These are phyloP conservation scores for Penicillium psychrosexuale DNA, from an alignment of 2,329 filamentous ascomycete genomes.

Conservation along the genomic window DNA sequence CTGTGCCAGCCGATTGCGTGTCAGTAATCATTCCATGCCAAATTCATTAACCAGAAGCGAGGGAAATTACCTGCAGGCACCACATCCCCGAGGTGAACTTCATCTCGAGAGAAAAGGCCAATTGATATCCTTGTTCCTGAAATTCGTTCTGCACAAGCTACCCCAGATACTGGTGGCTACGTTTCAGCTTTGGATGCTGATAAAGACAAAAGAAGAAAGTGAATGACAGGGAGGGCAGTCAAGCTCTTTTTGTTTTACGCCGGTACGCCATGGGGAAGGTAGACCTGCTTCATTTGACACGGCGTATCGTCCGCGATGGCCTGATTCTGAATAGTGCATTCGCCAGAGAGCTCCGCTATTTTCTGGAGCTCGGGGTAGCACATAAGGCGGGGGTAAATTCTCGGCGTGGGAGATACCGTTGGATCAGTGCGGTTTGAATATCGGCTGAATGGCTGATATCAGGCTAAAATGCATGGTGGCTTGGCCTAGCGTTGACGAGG, in stretches of 20 bases:
- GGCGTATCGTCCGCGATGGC: conserved; percentile 11
- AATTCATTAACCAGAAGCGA: neutral
- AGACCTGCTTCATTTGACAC: conserved; percentile 16
- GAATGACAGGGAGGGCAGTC: neutral
- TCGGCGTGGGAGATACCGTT: neutral
- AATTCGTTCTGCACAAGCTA: neutral
- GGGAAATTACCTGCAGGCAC: conserved; percentile 29
- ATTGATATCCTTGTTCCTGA: neutral
- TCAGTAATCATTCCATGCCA: neutral
- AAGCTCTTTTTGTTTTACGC: neutral
- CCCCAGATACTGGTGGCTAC: neutral
- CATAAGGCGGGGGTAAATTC: conserved; percentile 2
- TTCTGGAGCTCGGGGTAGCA: neutral
- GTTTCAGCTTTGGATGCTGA: neutral
- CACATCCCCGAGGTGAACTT: conserved; percentile 46
- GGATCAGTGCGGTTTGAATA: neutral
- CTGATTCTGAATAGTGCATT: conserved; percentile 5
- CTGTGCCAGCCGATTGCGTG: conserved; percentile 12
- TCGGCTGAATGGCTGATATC: conserved; percentile 14
- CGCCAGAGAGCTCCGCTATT: conserved; percentile 2
- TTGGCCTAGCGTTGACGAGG: neutral
- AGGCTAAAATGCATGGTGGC: conserved; percentile 13
- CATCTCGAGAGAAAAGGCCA: conserved; percentile 26
- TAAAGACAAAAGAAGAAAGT: neutral
- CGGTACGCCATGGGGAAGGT: neutral